Conservation (phyloP, 192 early-diverging fungal genomes). For the Podila verticillata region DNA sequence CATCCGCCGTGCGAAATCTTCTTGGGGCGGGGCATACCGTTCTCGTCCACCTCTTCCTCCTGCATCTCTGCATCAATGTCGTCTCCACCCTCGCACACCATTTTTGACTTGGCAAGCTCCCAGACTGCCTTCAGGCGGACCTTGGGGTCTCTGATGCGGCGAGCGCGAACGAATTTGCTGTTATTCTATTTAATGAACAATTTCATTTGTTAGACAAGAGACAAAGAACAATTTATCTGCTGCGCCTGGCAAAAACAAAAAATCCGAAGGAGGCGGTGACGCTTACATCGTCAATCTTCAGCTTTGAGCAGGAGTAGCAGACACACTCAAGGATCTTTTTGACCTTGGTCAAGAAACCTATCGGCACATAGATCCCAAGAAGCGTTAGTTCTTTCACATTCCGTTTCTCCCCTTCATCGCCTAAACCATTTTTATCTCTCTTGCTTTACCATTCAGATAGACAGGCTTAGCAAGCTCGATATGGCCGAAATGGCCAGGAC, state of each 20-base stretch:
- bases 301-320: slow-evolving; percentile 92
- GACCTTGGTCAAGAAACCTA: slow-evolving; percentile 91
- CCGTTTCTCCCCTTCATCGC: neutral
- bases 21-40: slow-evolving; percentile 55
- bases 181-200: slow-evolving; percentile 59
- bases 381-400: neutral
- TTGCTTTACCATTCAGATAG: slow-evolving; percentile 83
- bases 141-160: slow-evolving; percentile 74
- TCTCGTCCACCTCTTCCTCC: slow-evolving; percentile 53
- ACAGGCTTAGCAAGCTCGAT: slow-evolving; percentile 97
- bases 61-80: slow-evolving; percentile 68
- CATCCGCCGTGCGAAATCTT: slow-evolving; percentile 86
- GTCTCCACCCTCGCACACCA: slow-evolving; percentile 81
- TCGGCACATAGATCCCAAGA: neutral
- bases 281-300: slow-evolving; percentile 85
- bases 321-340: slow-evolving; percentile 99
- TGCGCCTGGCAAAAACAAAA: slow-evolving; percentile 10
- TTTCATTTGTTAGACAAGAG: neutral
- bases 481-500: slow-evolving; percentile 98
- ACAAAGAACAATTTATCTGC: too few relatives aligned
- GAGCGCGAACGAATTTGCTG: slow-evolving; percentile 70
- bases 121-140: slow-evolving; percentile 85
- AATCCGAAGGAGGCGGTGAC: neutral
- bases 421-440: neutral
- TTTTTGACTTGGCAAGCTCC: slow-evolving; percentile 87